Evolutionary conservation across 106 monocot genomes (phyloP), one percentile per base, ranked within the genome.

Genomic region (Allium fistulosum): DNA sequence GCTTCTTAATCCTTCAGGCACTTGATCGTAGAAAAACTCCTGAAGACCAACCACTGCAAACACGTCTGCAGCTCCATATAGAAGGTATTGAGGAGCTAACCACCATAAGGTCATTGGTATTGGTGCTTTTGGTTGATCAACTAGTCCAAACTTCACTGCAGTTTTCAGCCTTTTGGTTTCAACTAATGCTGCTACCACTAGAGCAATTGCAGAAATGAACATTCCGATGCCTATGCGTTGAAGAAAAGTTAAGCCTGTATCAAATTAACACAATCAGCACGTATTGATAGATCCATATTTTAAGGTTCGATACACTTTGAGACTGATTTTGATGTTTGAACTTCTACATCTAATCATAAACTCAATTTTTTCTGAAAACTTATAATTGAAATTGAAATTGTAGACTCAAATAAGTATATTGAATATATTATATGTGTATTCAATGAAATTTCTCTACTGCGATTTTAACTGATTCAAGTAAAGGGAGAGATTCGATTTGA

Each of bases 211-310:
- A 2, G 86, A 86, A 7, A 86, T 46, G n/a, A 74, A 10, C 70
- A 86, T 79, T 6, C 86, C 82, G 6, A 65, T 55, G n/a, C 86
- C 82, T 57, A 86, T 86, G 26, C 86, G 72, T 68, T 86, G 81
- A 10, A 86, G 82, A 61, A 74, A 52, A 1, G 86, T 86, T 9
- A 86, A 37, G 37, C 37, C 37, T 37, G 37, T 5, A 37, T 37
- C 37, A 37, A 37, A 37, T 37, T 37, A 37, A 37, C 4, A 37
- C 22, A 22, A 22, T 22, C 22, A 1, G 22, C 37, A 37, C 1
- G 37, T 37, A 5, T 37, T 1, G 5, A 37, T 37, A 22, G 0
- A 22, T 22, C 22, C 22, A 22, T 22, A 22, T 1, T 22, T 22
- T 22, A 22, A 22, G 22, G 22, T 22, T 22, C 0, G 0, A 22